Evolutionary conservation across 169 alveolate genomes (phyloP).

Genomic region (Plasmodium sp.): DNA sequence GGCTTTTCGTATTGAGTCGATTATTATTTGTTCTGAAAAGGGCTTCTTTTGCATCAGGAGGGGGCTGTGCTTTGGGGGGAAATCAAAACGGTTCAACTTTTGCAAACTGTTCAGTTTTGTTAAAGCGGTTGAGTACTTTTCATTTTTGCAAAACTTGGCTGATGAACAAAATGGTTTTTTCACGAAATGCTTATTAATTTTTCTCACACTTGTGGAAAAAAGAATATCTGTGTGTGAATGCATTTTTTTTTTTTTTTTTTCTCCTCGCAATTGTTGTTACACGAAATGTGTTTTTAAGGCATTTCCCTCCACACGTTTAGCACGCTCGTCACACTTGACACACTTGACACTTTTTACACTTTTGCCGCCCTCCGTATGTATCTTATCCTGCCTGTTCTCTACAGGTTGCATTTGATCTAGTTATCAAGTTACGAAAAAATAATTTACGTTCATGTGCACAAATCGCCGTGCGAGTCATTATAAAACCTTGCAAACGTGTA

Average conservation of each 20-base stretch:
- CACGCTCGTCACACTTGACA: background rate
- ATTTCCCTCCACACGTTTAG: background rate
- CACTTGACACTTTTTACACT: background rate
- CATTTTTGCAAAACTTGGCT: conserved; percentile 51
- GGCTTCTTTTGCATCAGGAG: background rate
- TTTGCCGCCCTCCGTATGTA: background rate
- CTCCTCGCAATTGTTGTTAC: background rate
- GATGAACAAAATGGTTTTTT: background rate
- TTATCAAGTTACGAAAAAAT: background rate
- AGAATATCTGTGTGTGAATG: conserved; percentile 8
- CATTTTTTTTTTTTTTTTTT: conserved; percentile 43
- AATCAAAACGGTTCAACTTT: background rate
- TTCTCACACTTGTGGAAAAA: background rate
- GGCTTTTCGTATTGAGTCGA: conserved; percentile 44
- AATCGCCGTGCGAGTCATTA: background rate
- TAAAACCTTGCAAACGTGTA: background rate
- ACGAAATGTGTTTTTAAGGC: background rate
- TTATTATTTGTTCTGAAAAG: conserved; percentile 54
- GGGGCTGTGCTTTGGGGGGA: background rate
- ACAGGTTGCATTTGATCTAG: conserved; percentile 38
- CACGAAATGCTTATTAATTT: background rate
- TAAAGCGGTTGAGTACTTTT: background rate
- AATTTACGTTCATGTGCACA: background rate
- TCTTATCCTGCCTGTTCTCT: background rate
- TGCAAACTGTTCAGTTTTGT: background rate